Evolutionary conservation across 2,329 filamentous ascomycete genomes (phyloP).

Genomic region (Cercospora beticola): DNA sequence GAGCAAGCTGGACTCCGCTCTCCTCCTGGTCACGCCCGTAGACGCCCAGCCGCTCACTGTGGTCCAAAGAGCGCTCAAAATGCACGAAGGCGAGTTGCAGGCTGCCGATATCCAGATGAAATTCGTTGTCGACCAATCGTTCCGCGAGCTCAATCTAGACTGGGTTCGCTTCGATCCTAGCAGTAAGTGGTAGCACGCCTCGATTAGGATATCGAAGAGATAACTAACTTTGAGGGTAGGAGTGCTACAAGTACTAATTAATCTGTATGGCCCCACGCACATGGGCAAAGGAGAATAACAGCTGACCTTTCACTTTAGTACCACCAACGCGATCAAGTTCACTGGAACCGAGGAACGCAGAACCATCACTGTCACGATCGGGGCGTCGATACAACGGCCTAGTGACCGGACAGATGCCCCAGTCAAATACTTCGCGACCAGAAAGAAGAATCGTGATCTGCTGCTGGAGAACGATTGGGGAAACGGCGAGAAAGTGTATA

Average conservation of each 20-base stretch:
- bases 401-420: conserved; percentile 43
- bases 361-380: conserved; percentile 65
- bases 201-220: neutral
- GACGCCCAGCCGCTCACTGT: conserved; percentile 67
- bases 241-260: conserved; percentile 76
- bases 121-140: conserved; percentile 63
- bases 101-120: conserved; percentile 67
- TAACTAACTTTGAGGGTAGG: conserved; percentile 36
- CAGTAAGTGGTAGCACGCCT: conserved; percentile 25
- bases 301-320: neutral
- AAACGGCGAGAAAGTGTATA: conserved; percentile 61
- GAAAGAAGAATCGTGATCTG: conserved; percentile 49
- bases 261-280: conserved; percentile 48
- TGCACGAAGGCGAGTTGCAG: conserved; percentile 74
- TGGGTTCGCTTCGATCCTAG: conserved; percentile 74
- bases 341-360: conserved; percentile 63
- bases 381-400: conserved; percentile 59
- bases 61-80: conserved; percentile 67
- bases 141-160: conserved; percentile 57
- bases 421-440: conserved; percentile 63
- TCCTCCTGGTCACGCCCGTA: conserved; percentile 70
- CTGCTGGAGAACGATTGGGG: conserved; percentile 66
- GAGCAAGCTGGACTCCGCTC: conserved; percentile 73
- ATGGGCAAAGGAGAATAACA: conserved; percentile 38
- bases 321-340: conserved; percentile 78